Evolutionary conservation across 2,329 filamentous ascomycete genomes (phyloP).

Genomic region (Fusarium poae): DNA sequence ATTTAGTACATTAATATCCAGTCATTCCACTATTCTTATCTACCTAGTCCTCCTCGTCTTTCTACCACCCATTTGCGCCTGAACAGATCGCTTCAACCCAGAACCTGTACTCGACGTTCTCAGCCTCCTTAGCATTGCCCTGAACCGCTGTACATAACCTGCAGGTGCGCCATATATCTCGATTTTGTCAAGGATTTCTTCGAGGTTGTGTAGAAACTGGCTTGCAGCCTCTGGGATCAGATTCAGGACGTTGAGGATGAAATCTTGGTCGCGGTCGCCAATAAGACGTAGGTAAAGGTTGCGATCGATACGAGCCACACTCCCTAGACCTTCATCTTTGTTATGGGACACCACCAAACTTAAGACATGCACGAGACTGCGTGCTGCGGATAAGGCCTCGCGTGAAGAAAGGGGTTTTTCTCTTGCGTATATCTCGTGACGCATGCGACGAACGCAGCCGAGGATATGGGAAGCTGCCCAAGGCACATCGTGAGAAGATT

Average conservation of each 20-base stretch:
- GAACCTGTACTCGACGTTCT: conserved; percentile 47
- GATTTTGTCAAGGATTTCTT: conserved; percentile 52
- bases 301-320: conserved; percentile 50
- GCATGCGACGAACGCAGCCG: conserved; percentile 59
- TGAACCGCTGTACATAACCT: conserved; percentile 55
- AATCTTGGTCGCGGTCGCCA: conserved; percentile 59
- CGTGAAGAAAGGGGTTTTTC: conserved; percentile 53
- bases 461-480: conserved; percentile 66
- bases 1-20: conserved; percentile 1
- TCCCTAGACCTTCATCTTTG: conserved; percentile 52
- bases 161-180: conserved; percentile 52
- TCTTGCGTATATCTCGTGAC: conserved; percentile 56
- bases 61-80: conserved; percentile 45
- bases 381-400: conserved; percentile 62
- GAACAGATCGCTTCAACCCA: conserved; percentile 52
- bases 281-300: conserved; percentile 65
- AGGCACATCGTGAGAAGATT: conserved; percentile 56
- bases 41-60: conserved; percentile 55
- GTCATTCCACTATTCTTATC: conserved; percentile 40
- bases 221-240: conserved; percentile 60
- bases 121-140: conserved; percentile 51
- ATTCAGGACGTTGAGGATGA: conserved; percentile 61
- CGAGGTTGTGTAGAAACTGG: conserved; percentile 58
- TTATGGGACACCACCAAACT: conserved; percentile 59
- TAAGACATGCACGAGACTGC: conserved; percentile 63